phyloP scores from a whole-genome alignment of 139 green algal species.

The Chlorella ohadii region DNA sequence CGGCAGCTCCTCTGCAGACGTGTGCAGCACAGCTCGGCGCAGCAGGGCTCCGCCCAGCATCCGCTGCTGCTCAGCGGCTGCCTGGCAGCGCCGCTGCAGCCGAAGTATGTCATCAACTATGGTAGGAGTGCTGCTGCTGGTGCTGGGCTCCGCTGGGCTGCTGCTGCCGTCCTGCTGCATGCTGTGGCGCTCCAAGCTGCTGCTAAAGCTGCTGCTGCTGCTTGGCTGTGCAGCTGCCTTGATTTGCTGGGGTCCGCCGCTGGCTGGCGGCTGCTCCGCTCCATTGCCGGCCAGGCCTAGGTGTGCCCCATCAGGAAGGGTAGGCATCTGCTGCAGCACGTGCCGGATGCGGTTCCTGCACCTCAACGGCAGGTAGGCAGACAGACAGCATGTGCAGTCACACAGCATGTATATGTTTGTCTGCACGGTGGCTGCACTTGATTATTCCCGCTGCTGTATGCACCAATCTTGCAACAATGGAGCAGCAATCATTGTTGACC shows the following conservation, averaged over 20 bases:
- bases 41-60: not conserved
- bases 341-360: constrained; percentile 24
- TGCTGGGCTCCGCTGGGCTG: too few species aligned
- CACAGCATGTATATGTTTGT: too few species aligned
- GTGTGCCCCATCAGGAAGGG: not conserved
- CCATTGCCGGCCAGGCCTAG: not conserved
- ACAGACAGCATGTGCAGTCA: too few species aligned
- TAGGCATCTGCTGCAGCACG: not conserved
- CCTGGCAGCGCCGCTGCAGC: constrained; percentile 29
- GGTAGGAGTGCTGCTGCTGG: not conserved
- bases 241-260: too few species aligned
- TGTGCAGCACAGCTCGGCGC: not conserved
- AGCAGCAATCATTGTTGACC: too few species aligned
- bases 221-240: not conserved
- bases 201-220: not conserved
- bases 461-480: too few species aligned
- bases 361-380: too few species aligned
- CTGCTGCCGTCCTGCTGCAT: not conserved
- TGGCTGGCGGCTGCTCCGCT: not conserved
- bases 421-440: too few species aligned
- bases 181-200: not conserved
- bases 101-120: constrained; percentile 26
- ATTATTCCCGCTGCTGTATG: too few species aligned
- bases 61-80: not conserved
- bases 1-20: not conserved